Evolutionary conservation across 371 early-diverging fungal species (phyloP), one percentile per base, ranked within the genome.

Genomic region (Mycotypha africana): DNA sequence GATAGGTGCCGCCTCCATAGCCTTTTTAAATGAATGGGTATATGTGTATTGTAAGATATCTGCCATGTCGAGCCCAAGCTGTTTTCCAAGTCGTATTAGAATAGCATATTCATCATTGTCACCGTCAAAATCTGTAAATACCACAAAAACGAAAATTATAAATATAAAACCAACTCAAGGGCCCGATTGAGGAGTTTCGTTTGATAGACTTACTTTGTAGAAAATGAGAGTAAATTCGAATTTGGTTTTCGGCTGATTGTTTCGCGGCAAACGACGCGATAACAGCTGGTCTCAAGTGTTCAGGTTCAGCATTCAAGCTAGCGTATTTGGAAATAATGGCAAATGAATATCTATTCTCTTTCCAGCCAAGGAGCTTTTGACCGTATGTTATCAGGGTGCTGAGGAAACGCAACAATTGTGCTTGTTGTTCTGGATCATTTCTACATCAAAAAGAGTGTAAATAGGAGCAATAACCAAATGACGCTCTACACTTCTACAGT

Each of bases 191-290:
- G n/a, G n/a, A n/a, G n/a, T n/a, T n/a, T n/a, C n/a, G n/a, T 20
- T 26, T 24, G n/a, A 4, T 22, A 9, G 14, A 36, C 26, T 42
- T 49, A 56, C 61, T 47, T 35, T 58, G 22, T 5, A 63, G 47
- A 36, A 63, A 63, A 7, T 46, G 32, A n/a, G 59, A 58, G 15
- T 46, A 54, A 1, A 58, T 38, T 2, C 17, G 38, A 5, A 49
- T 38, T 32, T 63, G 63, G 16, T 42, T 20, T 11, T 46, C 20
- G 12, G 34, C 30, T 4, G 59, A 19, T 22, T 46, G 48, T 26
- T 52, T 47, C 1, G 63, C 45, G 24, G 59, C 55, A 23, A 55
- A 58, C 7, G 49, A 36, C 2, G 56, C 50, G 45, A 58, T 49
- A 2, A 51, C 40, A 12, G 44, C 38, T 5, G 63, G 63, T 28